phyloP scores from a whole-genome alignment of 306 rosid species.

The Geum urbanum region DNA sequence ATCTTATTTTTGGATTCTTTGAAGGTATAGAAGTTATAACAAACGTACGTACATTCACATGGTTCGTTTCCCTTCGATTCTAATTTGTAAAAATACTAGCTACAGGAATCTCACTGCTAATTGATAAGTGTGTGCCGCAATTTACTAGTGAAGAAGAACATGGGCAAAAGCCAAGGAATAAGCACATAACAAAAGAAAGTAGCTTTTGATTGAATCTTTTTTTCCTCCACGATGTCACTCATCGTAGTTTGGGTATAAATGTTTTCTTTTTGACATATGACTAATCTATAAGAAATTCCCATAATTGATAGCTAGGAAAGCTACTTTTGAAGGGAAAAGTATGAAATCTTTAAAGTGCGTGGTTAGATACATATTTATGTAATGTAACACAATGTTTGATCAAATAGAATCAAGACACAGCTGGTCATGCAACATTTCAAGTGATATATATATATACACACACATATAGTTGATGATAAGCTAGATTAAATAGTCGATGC shows the following conservation, averaged over 20 bases:
- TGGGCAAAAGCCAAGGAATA: not conserved
- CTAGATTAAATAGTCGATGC: not conserved
- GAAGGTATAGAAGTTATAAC: no score
- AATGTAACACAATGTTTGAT: not conserved
- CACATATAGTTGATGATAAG: no score
- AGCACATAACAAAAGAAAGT: not conserved
- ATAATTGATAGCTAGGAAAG: not conserved
- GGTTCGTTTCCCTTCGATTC: not conserved
- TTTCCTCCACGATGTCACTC: not conserved
- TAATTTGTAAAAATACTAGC: not conserved
- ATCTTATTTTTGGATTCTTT: no score
- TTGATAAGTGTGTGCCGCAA: constrained; percentile 8
- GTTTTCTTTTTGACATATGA: not conserved
- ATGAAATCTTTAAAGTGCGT: not conserved
- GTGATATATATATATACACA: no score
- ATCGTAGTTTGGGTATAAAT: not conserved
- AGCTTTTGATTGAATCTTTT: constrained; percentile 18
- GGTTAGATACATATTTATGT: not conserved
- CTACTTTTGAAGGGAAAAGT: not conserved
- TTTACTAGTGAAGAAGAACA: constrained; percentile 2
- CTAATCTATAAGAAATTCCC: not conserved
- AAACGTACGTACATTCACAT: no score
- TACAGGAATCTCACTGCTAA: not conserved
- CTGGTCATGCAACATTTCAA: not conserved
- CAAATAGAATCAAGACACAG: not conserved